phyloP scores from a whole-genome alignment of 805 yeast species.

The Alloascoidea africana region DNA sequence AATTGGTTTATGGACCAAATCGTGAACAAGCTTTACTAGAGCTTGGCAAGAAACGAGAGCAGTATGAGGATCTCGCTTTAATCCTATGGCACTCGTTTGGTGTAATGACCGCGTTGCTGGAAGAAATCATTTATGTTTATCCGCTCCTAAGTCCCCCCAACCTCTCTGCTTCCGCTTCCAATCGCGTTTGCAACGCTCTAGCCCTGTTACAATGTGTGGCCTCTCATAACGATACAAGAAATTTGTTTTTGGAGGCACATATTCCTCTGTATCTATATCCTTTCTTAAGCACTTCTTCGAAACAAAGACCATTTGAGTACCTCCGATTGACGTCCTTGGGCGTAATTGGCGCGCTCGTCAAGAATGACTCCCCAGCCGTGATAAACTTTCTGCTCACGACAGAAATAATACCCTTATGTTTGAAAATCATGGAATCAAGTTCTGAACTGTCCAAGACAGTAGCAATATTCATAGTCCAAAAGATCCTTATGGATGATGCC shows the following conservation, averaged over 20 bases:
- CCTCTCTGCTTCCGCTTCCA: constrained; percentile 72
- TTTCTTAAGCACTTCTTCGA: constrained; percentile 79
- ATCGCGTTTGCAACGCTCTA: constrained; percentile 89
- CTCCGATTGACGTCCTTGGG: constrained; percentile 86
- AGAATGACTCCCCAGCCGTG: constrained; percentile 91
- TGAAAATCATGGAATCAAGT: constrained; percentile 89
- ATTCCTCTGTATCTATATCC: constrained; percentile 89
- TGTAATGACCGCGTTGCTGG: constrained; percentile 81
- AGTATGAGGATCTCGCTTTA: constrained; percentile 83
- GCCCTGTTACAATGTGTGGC: constrained; percentile 95
- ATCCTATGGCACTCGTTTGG: constrained; percentile 95
- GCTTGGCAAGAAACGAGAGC: constrained; percentile 86
- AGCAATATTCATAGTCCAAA: constrained; percentile 91
- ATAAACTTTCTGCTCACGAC: constrained; percentile 86
- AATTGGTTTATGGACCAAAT: constrained; percentile 78
- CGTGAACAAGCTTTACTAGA: constrained; percentile 88
- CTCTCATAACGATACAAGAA: constrained; percentile 82
- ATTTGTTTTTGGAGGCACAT: constrained; percentile 74
- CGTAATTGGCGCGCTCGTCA: constrained; percentile 92
- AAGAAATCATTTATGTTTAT: constrained; percentile 82
- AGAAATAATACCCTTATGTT: constrained; percentile 88
- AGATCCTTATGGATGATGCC: constrained; percentile 79
- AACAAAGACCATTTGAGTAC: constrained; percentile 88
- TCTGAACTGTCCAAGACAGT: constrained; percentile 91
- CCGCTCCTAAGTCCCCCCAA: constrained; percentile 82